Base-by-base conservation (phyloP, 495 filamentous ascomycete species). In the Trichoderma erinaceum region DNA sequence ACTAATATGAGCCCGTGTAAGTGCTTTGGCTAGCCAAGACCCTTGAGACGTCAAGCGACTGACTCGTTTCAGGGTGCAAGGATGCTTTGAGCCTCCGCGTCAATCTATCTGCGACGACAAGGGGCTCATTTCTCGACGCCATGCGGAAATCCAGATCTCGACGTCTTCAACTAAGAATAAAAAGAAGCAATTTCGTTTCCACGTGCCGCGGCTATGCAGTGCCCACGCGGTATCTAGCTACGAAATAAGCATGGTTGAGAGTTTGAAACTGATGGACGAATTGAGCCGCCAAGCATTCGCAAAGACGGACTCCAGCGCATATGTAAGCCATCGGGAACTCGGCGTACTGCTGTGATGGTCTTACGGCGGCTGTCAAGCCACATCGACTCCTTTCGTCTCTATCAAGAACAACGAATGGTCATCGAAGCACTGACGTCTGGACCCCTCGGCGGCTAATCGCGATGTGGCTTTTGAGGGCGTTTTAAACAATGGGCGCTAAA, bases 381-480 rank as follows among this genome's bases (percentile, higher is more conserved):
- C 48, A 23, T 23, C 3, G 21, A 23, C 48, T 23, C 48, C 48
- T 52, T n/a, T 23, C 4, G 21, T 23, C 48, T 11, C 0, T n/a
- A 21, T 23, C 18, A 23, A 23, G n/a, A 15, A 21, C 48, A 52
- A 23, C 48, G 48, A 52, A 21, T 21, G n/a, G 48, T 21, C 8
- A 4, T 23, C 18, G n/a, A 61, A 27, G 21, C 50, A 27, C 27
- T 21, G 25, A 29, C 29, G 56, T 10, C 56, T 21, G 16, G 50
- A 52, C n/a, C 18, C 48, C 48, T 18, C 56, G 15, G 56, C 56
- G 56, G 56, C 25, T 61, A 61, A 61, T 61, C 56, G 27, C 56
- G 27, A 61, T 35, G 56, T 32, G 56, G 56, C 56, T 61, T 46
- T 46, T 46, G 43, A 23, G 18, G 48, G 48, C 21, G 48, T 52